Evolutionary conservation across 1,139 yeast genomes (phyloP), one percentile per base, ranked within the genome.

Genomic region (Kazachstania sp.): DNA sequence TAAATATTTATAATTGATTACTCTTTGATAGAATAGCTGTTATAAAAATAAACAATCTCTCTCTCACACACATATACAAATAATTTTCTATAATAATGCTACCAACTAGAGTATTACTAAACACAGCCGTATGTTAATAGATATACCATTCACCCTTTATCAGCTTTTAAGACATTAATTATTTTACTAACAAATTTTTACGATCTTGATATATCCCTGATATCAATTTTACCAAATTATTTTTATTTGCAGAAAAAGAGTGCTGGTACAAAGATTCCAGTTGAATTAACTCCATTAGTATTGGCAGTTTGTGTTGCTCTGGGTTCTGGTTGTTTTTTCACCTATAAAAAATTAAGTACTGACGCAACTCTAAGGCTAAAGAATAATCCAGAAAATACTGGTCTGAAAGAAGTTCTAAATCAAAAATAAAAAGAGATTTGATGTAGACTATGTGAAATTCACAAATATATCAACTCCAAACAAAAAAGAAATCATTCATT

Each of bases 211-310:
- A 15, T 30, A 30, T 30, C 13, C 11, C 15, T 32, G 2, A 9
- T n/a, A 32, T 32, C 8, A 15, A 6, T 13, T 15, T 15, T 32
- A 15, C 3, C n/a, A n/a, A n/a, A n/a, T n/a, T n/a, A n/a, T n/a
- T n/a, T 32, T 15, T 32, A 15, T n/a, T 6, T 15, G 15, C 15
- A 32, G 36, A 61, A 66, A 58, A 67, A 68, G 59, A 59, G 65
- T 51, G 51, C 61, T 46, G 70, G 67, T 55, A 45, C 65, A 60
- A 53, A 55, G 40, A 64, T 81, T 47, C 94, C 94, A 56, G 79
- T 83, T 48, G 94, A 84, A 71, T 72, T 84, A 74, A 80, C 83
- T 65, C 94, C 94, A 66, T 76, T 84, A 66, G 72, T 75, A 56
- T 66, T 73, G 38, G 79, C 79, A 38, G 71, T 75, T 69, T 85